A percentile compares a stretch with the other conserved stretches of the same genome.
phyloP scores from a whole-genome alignment of 164 flowering plant species.

The Malania oleifera region DNA sequence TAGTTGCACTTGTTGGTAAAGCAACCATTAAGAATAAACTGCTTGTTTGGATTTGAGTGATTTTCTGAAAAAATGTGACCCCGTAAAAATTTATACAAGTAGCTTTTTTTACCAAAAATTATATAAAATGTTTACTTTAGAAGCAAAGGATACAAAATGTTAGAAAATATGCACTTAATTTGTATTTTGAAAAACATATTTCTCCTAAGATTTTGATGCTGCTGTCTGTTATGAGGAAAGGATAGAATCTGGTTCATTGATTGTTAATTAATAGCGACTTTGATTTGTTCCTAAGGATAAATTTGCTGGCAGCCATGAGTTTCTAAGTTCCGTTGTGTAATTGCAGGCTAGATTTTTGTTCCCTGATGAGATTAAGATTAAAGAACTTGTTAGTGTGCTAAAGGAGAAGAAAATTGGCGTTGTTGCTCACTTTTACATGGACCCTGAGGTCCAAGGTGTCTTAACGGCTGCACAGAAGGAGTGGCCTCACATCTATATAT shows the following conservation, averaged over 20 bases:
- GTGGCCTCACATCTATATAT: slow-evolving; percentile 94
- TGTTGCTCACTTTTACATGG: slow-evolving; percentile 98
- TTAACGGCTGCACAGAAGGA: slow-evolving; percentile 83
- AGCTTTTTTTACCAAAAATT: too few species aligned
- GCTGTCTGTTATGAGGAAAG: neutral
- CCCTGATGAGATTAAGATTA: slow-evolving; percentile 71
- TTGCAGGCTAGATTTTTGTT: slow-evolving; percentile 80
- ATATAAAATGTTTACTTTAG: too few species aligned
- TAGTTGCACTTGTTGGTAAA: neutral
- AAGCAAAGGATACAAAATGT: too few species aligned
- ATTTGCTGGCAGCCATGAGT: neutral
- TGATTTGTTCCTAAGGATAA: neutral
- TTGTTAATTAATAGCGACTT: too few species aligned
- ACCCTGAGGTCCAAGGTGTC: slow-evolving; percentile 97
- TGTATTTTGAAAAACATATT: too few species aligned
- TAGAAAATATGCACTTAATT: too few species aligned
- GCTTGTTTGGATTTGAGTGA: too few species aligned
- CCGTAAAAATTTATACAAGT: too few species aligned
- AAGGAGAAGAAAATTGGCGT: slow-evolving; percentile 87
- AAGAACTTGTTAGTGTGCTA: slow-evolving; percentile 72
- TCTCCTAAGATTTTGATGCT: too few species aligned
- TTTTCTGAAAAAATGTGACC: too few species aligned
- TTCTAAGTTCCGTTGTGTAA: slow-evolving; percentile 25
- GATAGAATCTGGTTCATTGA: neutral
- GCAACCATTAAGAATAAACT: too few species aligned